Percentiles rank a stretch among this genome's conserved stretches.
phyloP scores from a whole-genome alignment of 371 early-diverging fungal species.

The Mucor ambiguus region DNA sequence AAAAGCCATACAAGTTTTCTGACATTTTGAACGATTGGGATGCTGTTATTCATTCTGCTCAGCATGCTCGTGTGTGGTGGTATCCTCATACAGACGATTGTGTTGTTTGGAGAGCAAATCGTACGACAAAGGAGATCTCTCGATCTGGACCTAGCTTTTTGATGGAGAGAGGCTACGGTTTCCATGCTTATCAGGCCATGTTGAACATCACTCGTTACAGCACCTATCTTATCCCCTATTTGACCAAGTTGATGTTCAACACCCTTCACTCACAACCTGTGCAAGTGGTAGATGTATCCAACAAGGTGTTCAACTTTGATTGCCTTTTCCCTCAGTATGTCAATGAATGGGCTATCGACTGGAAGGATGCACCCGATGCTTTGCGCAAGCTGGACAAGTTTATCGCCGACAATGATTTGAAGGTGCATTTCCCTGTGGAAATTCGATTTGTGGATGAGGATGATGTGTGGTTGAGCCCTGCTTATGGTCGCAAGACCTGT shows the following conservation, averaged over 20 bases:
- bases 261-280: slow-evolving; percentile 47
- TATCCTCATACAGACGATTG: slow-evolving; percentile 81
- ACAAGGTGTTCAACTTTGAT: slow-evolving; percentile 82
- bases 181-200: slow-evolving; percentile 69
- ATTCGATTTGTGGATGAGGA: slow-evolving; percentile 79
- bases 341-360: slow-evolving; percentile 85
- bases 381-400: slow-evolving; percentile 63
- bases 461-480: slow-evolving; percentile 81
- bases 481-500: slow-evolving; percentile 70
- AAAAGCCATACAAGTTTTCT: slow-evolving; percentile 65
- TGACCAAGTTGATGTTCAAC: slow-evolving; percentile 59
- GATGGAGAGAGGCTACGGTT: slow-evolving; percentile 57
- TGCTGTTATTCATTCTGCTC: slow-evolving; percentile 63
- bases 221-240: slow-evolving; percentile 63
- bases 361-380: slow-evolving; percentile 66
- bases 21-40: slow-evolving; percentile 61
- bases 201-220: slow-evolving; percentile 63
- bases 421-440: slow-evolving; percentile 82
- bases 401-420: slow-evolving; percentile 55
- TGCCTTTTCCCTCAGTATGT: slow-evolving; percentile 86
- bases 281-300: slow-evolving; percentile 65
- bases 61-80: slow-evolving; percentile 89
- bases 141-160: slow-evolving; percentile 43
- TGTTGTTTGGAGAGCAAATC: slow-evolving; percentile 78
- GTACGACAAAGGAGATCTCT: slow-evolving; percentile 51